Percentiles rank a stretch among this genome's conserved stretches.
These are phyloP conservation scores for Xylaria arbuscula DNA, from an alignment of 2,329 filamentous ascomycete genomes.

Conservation along the genomic window DNA sequence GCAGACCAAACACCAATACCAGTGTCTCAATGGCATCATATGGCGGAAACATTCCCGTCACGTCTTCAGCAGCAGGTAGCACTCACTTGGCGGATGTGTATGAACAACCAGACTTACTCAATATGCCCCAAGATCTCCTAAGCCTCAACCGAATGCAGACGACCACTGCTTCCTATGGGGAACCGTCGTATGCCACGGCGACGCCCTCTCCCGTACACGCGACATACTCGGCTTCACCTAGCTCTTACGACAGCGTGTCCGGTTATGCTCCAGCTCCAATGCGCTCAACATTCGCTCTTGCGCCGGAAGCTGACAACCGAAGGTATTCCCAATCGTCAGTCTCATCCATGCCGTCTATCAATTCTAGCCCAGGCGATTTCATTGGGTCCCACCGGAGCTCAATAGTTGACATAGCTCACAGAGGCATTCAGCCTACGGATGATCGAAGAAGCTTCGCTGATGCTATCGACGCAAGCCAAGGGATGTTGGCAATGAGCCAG, in stretches of 20 bases:
- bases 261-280: constrained; percentile 77
- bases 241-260: constrained; percentile 76
- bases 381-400: constrained; percentile 66
- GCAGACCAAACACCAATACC: constrained; percentile 69
- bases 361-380: constrained; percentile 53
- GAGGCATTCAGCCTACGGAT: constrained; percentile 64
- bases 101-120: constrained; percentile 75
- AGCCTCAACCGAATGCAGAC: constrained; percentile 72
- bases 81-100: constrained; percentile 69
- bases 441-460: constrained; percentile 82
- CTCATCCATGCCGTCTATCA: constrained; percentile 63
- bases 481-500: constrained; percentile 96
- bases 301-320: constrained; percentile 67
- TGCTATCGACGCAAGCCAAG: constrained; percentile 89
- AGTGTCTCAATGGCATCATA: constrained; percentile 75
- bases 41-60: constrained; percentile 75
- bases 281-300: constrained; percentile 68
- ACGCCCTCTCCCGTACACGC: constrained; percentile 74
- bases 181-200: constrained; percentile 74
- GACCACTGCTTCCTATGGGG: constrained; percentile 74
- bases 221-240: constrained; percentile 74
- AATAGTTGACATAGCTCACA: constrained; percentile 73
- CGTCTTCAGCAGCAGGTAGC: constrained; percentile 78
- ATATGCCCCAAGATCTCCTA: constrained; percentile 79
- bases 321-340: constrained; percentile 90